phyloP scores from a whole-genome alignment of 768 basidiomycete genomes.

The Trametes coccinea region DNA sequence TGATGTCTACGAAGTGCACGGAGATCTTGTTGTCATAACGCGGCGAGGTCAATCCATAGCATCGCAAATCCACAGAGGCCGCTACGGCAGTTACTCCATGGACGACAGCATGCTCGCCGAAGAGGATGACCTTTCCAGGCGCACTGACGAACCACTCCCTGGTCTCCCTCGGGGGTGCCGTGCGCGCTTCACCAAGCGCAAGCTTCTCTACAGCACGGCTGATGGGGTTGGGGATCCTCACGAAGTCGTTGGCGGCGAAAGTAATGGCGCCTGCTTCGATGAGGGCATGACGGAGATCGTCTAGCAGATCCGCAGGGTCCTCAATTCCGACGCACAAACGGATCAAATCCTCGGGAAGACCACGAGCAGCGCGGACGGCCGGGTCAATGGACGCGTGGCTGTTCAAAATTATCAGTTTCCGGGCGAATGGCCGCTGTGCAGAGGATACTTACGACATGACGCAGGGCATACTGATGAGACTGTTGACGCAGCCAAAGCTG shows the following conservation, averaged over 20 bases:
- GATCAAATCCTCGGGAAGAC: slow-evolving; percentile 97
- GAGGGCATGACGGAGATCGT: slow-evolving; percentile 92
- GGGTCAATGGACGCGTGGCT: slow-evolving; percentile 98
- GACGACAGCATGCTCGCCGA: slow-evolving; percentile 98
- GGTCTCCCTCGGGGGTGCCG: slow-evolving; percentile 31
- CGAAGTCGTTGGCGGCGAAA: slow-evolving; percentile 50
- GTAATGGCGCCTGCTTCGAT: slow-evolving; percentile 88
- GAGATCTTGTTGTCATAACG: slow-evolving; percentile 72
- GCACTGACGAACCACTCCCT: slow-evolving; percentile 88
- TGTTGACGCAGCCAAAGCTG: slow-evolving; percentile 97
- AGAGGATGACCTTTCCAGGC: slow-evolving; percentile 96
- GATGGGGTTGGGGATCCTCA: slow-evolving; percentile 45
- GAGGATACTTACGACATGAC: slow-evolving; percentile 89
- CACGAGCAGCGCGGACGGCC: slow-evolving; percentile 91
- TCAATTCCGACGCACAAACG: slow-evolving; percentile 98
- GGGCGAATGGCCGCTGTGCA: background rate
- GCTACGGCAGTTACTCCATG: slow-evolving; percentile 96
- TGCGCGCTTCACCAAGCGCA: slow-evolving; percentile 37
- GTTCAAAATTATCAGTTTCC: slow-evolving; percentile 1
- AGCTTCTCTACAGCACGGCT: slow-evolving; percentile 71
- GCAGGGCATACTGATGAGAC: slow-evolving; percentile 98
- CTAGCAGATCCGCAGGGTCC: slow-evolving; percentile 88
- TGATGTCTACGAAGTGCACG: slow-evolving; percentile 79
- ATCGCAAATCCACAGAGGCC: slow-evolving; percentile 92
- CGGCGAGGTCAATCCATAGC: slow-evolving; percentile 82